Evolutionary conservation across 495 filamentous ascomycete species (phyloP).

Genomic region (Neurospora cerealis): DNA sequence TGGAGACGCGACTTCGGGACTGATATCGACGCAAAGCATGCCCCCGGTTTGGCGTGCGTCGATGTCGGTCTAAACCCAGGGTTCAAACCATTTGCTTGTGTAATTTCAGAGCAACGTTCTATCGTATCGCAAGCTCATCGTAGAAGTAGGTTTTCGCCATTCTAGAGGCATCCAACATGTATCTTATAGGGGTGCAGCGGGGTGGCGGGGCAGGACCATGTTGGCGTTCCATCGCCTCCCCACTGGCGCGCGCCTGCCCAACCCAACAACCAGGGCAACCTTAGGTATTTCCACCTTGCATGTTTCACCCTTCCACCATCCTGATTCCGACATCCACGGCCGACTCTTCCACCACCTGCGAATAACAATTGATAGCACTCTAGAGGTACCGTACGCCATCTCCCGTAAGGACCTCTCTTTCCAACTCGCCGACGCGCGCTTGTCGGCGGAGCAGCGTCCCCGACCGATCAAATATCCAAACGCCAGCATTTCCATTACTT

Average conservation of each 20-base stretch:
- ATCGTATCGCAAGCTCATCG: too few species aligned
- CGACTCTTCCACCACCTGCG: neutral
- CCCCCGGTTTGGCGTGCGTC: neutral
- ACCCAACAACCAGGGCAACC: neutral
- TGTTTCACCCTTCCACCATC: neutral
- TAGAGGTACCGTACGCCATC: neutral
- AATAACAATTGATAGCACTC: neutral
- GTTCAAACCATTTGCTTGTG: too few species aligned
- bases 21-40: neutral
- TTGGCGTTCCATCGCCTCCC: neutral
- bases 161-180: neutral
- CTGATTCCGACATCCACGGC: neutral
- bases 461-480: neutral
- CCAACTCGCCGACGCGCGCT: neutral
- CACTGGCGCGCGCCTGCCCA: neutral
- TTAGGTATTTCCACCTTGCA: neutral
- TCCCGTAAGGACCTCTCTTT: neutral
- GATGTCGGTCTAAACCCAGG: too few species aligned
- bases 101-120: too few species aligned
- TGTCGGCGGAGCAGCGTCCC: neutral
- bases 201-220: neutral
- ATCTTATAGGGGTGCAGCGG: neutral
- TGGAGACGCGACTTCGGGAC: neutral
- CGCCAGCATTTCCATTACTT: neutral
- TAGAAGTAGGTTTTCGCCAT: neutral